Conservation (phyloP, 1,139 yeast species). For the Suhomyces panamericanus region DNA sequence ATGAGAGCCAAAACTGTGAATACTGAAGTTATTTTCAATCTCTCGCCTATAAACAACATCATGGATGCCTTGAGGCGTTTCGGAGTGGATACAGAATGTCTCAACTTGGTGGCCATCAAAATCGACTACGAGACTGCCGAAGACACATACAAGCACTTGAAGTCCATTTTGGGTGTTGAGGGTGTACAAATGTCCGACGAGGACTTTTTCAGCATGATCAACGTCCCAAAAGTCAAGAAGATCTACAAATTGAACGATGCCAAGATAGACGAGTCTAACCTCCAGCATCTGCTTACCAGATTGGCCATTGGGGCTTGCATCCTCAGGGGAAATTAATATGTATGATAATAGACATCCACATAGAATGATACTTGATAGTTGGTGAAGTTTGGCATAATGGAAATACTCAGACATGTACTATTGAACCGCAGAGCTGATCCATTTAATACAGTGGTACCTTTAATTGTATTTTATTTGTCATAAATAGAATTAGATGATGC, state of each 20-base stretch:
- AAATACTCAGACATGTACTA: too few relatives aligned
- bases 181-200: conserved; percentile 27
- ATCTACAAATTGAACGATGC: conserved; percentile 41
- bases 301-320: conserved; percentile 43
- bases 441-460: too few relatives aligned
- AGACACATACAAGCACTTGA: conserved; percentile 14
- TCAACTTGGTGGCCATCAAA: conserved; percentile 35
- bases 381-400: too few relatives aligned
- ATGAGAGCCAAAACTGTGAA: conserved; percentile 44
- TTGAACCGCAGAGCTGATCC: too few relatives aligned
- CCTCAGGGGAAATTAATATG: conserved; percentile 30
- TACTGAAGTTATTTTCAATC: conserved; percentile 43
- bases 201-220: conserved; percentile 23
- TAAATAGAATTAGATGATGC: too few relatives aligned
- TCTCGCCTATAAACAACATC: conserved; percentile 46
- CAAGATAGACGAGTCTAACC: conserved; percentile 16
- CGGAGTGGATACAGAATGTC: conserved; percentile 37
- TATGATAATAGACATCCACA: conserved; percentile 10
- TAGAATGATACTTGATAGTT: too few relatives aligned
- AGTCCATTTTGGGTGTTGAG: conserved; percentile 18
- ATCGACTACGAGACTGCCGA: conserved; percentile 17
- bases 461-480: too few relatives aligned
- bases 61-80: conserved; percentile 45
- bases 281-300: conserved; percentile 33
- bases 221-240: conserved; percentile 36